These are phyloP conservation scores for Leptographium lundbergii DNA, from an alignment of 2,329 filamentous ascomycete genomes.

Conservation along the genomic window DNA sequence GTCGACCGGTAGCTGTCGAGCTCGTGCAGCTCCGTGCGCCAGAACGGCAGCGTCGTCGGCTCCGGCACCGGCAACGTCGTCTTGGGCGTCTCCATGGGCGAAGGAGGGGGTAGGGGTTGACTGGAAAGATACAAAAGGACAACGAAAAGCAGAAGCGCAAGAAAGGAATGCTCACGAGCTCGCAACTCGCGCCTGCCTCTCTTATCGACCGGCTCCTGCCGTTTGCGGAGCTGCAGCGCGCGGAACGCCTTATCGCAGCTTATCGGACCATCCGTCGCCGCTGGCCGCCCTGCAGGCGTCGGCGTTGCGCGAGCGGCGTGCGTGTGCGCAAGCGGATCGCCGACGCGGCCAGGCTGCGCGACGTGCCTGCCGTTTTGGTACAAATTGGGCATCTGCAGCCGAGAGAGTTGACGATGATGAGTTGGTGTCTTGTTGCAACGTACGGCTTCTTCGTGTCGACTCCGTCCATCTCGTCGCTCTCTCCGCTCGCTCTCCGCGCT, in stretches of 20 bases:
- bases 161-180: too few species aligned
- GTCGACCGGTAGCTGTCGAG: conserved; percentile 37
- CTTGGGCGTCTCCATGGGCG: background rate
- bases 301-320: background rate
- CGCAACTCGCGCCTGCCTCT: too few species aligned
- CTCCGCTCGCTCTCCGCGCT: too few species aligned
- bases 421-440: too few species aligned
- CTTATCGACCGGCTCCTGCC: background rate
- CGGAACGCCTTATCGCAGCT: background rate
- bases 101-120: too few species aligned
- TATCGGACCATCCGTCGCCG: background rate
- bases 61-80: background rate
- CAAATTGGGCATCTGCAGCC: background rate
- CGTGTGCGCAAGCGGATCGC: background rate
- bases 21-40: conserved; percentile 17
- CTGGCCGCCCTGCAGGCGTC: background rate
- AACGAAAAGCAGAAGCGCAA: too few species aligned
- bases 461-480: too few species aligned
- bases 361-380: background rate
- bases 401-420: background rate
- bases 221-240: background rate
- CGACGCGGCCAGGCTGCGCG: background rate
- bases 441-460: too few species aligned
- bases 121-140: too few species aligned
- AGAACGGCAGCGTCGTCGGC: background rate